Conservation (phyloP, 169 alveolate species). For the Cryptosporidium sp. region DNA sequence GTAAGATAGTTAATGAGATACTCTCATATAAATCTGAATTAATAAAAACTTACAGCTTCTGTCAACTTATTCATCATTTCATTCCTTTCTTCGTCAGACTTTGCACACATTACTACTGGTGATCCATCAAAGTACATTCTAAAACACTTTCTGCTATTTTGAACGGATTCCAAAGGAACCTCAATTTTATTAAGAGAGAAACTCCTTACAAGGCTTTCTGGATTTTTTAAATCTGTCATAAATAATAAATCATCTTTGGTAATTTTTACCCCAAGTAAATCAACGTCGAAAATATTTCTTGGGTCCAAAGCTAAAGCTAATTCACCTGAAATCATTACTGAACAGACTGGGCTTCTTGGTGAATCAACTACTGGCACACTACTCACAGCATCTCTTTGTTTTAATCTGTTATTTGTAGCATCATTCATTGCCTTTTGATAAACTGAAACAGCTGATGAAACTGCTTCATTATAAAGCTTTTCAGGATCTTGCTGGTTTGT, state of each 20-base stretch:
- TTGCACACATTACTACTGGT: conserved; percentile 72
- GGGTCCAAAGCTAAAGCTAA: conserved; percentile 61
- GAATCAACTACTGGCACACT: conserved; percentile 47
- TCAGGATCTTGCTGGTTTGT: conserved; percentile 20
- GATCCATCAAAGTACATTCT: conserved; percentile 68
- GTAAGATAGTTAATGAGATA: neutral
- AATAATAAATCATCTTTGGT: conserved; percentile 54
- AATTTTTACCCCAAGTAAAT: conserved; percentile 45
- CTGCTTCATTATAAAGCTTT: conserved; percentile 53
- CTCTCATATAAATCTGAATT: neutral
- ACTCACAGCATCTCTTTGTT: conserved; percentile 54
- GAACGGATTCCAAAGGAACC: conserved; percentile 68
- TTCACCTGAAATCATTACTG: conserved; percentile 59
- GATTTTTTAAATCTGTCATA: conserved; percentile 57
- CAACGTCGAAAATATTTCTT: conserved; percentile 52
- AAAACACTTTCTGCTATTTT: conserved; percentile 73
- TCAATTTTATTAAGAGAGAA: conserved; percentile 55
- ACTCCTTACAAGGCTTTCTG: conserved; percentile 47
- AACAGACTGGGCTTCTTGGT: conserved; percentile 58
- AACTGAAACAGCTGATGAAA: conserved; percentile 65
- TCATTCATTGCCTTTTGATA: conserved; percentile 76
- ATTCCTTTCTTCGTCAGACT: conserved; percentile 57
- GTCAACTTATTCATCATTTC: conserved; percentile 74
- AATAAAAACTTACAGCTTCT: conserved; percentile 72
- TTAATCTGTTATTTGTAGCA: conserved; percentile 51